These are phyloP conservation scores for Coelastrella sp. DNA, from an alignment of 139 green algal species.

Conservation along the genomic window DNA sequence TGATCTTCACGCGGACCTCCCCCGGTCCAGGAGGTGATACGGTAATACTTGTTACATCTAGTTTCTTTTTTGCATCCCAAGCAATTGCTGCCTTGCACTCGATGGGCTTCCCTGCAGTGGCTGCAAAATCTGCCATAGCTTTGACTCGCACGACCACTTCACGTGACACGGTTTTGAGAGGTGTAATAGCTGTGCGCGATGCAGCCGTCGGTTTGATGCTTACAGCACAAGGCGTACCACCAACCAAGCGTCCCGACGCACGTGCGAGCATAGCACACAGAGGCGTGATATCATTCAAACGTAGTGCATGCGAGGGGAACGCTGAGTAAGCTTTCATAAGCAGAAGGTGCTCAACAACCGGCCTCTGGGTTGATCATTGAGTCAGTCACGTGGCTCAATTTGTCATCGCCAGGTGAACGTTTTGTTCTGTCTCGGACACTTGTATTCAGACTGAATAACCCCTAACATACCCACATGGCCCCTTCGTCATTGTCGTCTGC, in stretches of 20 bases:
- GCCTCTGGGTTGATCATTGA: too few species aligned
- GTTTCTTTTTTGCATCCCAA: conserved; percentile 86
- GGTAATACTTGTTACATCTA: conserved; percentile 86
- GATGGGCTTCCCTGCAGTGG: conserved; percentile 75
- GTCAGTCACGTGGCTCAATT: too few species aligned
- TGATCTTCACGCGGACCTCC: conserved; percentile 93
- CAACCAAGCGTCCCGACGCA: neutral
- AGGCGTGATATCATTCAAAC: too few species aligned
- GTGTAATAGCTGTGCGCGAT: neutral
- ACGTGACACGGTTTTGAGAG: neutral
- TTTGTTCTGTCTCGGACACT: too few species aligned
- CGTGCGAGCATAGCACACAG: neutral
- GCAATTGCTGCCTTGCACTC: conserved; percentile 94
- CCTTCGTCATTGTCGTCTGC: too few species aligned
- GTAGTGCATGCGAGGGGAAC: too few species aligned
- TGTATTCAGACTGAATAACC: too few species aligned
- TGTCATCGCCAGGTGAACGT: too few species aligned
- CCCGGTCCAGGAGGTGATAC: conserved; percentile 89
- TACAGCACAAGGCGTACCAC: neutral
- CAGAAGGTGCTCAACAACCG: too few species aligned
- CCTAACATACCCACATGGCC: too few species aligned
- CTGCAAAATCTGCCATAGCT: conserved; percentile 1
- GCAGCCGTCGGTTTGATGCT: neutral
- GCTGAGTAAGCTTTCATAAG: too few species aligned
- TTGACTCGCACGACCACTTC: neutral